phyloP scores from a whole-genome alignment of 2,329 filamentous ascomycete species.

The Pestalotiopsis sp. region DNA sequence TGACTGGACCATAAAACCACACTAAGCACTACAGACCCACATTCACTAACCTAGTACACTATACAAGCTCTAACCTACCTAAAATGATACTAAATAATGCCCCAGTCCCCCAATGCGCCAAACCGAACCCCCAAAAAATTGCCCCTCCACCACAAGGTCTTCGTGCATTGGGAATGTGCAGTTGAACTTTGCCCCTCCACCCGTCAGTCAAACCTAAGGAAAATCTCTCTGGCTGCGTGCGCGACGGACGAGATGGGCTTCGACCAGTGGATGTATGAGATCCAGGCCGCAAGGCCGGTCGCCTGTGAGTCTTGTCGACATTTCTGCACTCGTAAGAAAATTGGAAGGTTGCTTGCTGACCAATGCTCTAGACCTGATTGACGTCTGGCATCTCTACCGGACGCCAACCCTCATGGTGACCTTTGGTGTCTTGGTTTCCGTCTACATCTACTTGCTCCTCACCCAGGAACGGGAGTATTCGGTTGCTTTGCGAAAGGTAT shows the following conservation, averaged over 20 bases:
- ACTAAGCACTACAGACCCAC: not conserved
- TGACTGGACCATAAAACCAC: not conserved
- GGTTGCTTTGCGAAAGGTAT: constrained; percentile 28
- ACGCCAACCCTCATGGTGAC: constrained; percentile 42
- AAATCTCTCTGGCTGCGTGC: not conserved
- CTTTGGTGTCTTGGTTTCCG: constrained; percentile 34
- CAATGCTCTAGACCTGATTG: constrained; percentile 32
- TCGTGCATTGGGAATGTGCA: not conserved
- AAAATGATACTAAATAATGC: not conserved
- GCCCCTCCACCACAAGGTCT: constrained; percentile 3
- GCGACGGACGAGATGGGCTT: constrained; percentile 2
- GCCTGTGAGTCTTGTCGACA: not conserved
- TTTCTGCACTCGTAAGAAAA: no score
- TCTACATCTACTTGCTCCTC: constrained; percentile 32
- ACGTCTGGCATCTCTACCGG: constrained; percentile 49
- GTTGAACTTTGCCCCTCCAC: not conserved
- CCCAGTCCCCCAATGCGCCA: not conserved
- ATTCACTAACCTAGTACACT: not conserved
- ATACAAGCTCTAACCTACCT: not conserved
- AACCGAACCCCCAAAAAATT: constrained; percentile 2
- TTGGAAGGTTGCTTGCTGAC: not conserved
- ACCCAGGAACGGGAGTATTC: constrained; percentile 29
- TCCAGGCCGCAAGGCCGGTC: constrained; percentile 7
- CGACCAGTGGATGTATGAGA: constrained; percentile 2
- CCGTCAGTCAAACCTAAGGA: not conserved